These are phyloP conservation scores for Cryptosporidium ubiquitum DNA, from an alignment of 169 alveolate genomes.

Conservation along the genomic window DNA sequence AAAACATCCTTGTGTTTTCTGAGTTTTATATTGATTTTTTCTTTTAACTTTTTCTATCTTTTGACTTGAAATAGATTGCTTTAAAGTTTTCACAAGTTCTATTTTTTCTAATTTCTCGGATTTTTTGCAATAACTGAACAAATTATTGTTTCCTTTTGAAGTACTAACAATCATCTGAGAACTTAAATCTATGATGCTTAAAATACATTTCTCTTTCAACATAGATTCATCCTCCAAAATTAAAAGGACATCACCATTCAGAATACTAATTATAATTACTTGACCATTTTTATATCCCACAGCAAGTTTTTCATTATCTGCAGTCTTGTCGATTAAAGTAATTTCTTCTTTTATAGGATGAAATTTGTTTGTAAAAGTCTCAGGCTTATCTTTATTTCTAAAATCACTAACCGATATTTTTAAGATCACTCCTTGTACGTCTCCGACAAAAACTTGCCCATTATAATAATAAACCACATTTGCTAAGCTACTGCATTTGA, in stretches of 20 bases:
- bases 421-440: neutral
- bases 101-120: neutral
- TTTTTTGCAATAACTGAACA: neutral
- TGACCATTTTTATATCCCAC: conserved; percentile 47
- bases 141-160: neutral
- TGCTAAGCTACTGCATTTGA: neutral
- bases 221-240: neutral
- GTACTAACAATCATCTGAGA: neutral
- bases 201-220: neutral
- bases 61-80: neutral
- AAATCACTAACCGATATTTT: neutral
- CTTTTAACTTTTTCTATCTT: neutral
- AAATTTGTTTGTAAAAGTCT: neutral
- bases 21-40: neutral
- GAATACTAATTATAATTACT: neutral
- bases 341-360: neutral
- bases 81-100: neutral
- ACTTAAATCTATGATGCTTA: neutral
- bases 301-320: neutral
- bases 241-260: neutral
- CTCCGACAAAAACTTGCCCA: conserved; percentile 7
- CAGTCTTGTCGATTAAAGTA: neutral
- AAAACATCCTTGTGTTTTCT: neutral
- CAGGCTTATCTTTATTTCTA: neutral
- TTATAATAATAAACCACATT: neutral